Evolutionary conservation across 208 protist species (phyloP).

Genomic region (Leishmania gerbilli): DNA sequence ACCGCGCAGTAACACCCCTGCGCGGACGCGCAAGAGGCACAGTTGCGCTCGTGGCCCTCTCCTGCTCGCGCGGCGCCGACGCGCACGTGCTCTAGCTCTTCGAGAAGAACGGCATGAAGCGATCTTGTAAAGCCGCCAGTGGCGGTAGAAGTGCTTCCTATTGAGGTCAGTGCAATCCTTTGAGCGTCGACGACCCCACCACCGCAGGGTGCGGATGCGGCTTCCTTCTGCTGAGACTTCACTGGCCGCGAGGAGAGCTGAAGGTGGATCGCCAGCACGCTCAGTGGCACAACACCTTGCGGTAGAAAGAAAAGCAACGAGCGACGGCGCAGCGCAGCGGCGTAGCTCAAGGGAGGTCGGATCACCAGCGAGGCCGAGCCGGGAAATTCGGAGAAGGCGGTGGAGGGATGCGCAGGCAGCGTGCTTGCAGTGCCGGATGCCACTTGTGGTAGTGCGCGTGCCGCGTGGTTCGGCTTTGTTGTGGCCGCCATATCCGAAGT

Average conservation of each 20-base stretch:
- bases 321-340: conserved; percentile 38
- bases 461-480: neutral
- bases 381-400: neutral
- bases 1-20: neutral
- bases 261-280: conserved; percentile 13
- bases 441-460: neutral
- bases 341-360: conserved; percentile 15
- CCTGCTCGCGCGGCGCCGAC: neutral
- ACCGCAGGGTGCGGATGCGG: too few relatives aligned
- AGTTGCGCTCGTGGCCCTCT: neutral
- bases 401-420: neutral
- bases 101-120: conserved; percentile 3
- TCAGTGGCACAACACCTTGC: conserved; percentile 40
- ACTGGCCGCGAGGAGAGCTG: neutral
- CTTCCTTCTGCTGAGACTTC: neutral
- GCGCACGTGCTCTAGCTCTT: neutral
- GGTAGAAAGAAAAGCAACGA: conserved; percentile 59
- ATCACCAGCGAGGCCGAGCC: neutral
- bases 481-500: neutral
- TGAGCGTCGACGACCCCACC: neutral
- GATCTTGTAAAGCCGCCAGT: neutral
- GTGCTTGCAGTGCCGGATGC: neutral
- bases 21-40: neutral
- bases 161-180: neutral
- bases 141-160: neutral